Conservation (phyloP, 371 early-diverging fungal genomes). For the Syncephalastrum racemosum region DNA sequence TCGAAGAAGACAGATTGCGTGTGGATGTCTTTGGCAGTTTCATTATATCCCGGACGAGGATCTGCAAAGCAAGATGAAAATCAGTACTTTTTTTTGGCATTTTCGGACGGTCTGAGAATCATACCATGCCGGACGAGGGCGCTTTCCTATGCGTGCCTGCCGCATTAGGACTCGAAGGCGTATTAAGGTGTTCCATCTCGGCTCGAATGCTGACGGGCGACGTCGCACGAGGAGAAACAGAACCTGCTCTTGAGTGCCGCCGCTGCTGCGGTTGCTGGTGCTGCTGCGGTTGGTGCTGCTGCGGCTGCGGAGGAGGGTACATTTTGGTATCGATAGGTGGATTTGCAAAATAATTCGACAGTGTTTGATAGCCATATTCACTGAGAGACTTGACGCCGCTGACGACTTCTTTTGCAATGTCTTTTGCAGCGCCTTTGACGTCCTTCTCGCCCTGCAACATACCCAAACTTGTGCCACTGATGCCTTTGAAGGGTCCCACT, state of each 20-base stretch:
- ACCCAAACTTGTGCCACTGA: conserved; percentile 28
- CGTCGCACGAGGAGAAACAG: not conserved
- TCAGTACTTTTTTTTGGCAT: not conserved
- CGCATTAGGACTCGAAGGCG: conserved; percentile 1
- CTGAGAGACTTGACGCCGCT: conserved; percentile 70
- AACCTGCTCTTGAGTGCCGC: not conserved
- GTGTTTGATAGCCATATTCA: conserved; percentile 48
- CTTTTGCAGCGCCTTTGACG: conserved; percentile 59
- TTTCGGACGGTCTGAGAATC: not conserved
- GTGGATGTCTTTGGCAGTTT: conserved; percentile 29
- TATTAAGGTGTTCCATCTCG: not conserved
- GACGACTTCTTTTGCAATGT: conserved; percentile 70
- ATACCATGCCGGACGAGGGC: conserved; percentile 48
- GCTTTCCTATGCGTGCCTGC: conserved; percentile 11
- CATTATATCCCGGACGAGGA: conserved; percentile 54
- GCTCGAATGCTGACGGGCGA: conserved; percentile 1
- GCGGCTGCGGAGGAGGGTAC: conserved; percentile 3
- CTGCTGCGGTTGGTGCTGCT: conserved; percentile 5
- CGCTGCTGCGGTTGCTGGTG: not conserved
- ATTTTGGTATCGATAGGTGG: conserved; percentile 2
- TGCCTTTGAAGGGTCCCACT: conserved; percentile 30
- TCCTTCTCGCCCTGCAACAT: conserved; percentile 45
- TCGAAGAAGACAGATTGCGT: conserved; percentile 38
- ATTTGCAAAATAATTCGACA: conserved; percentile 49
- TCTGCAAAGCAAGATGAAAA: conserved; percentile 18